phyloP scores from a whole-genome alignment of 768 basidiomycete genomes.

The Leccinum subgranulosum region DNA sequence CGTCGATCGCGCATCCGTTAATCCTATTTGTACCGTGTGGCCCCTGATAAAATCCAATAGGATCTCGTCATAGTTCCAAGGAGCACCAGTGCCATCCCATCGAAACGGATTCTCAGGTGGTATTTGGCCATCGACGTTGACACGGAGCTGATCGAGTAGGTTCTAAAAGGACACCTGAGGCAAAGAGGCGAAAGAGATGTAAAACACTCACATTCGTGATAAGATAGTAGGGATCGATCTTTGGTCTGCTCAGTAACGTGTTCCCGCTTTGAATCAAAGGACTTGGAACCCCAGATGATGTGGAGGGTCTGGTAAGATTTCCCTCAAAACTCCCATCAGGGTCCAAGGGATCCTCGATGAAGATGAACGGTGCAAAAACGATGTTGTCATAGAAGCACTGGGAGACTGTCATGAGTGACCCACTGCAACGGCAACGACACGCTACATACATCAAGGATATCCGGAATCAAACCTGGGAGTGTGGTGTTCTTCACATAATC shows the following conservation, averaged over 20 bases:
- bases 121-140: slow-evolving; percentile 58
- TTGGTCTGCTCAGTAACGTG: slow-evolving; percentile 52
- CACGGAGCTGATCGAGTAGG: slow-evolving; percentile 63
- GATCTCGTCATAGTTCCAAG: slow-evolving; percentile 66
- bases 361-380: slow-evolving; percentile 93
- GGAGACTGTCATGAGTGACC: slow-evolving; percentile 1
- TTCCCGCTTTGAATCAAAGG: slow-evolving; percentile 32
- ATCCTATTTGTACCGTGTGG: slow-evolving; percentile 51
- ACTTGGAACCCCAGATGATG: slow-evolving; percentile 29
- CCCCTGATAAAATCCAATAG: slow-evolving; percentile 63
- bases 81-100: slow-evolving; percentile 60
- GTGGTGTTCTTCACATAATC: slow-evolving; percentile 93
- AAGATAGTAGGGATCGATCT: slow-evolving; percentile 89
- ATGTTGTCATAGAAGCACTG: slow-evolving; percentile 98
- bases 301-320: slow-evolving; percentile 37
- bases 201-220: slow-evolving; percentile 67
- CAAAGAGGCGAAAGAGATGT: neutral
- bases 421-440: neutral
- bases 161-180: slow-evolving; percentile 40
- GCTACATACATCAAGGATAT: slow-evolving; percentile 77
- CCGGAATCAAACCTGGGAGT: slow-evolving; percentile 76
- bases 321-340: slow-evolving; percentile 49
- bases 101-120: slow-evolving; percentile 63
- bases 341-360: slow-evolving; percentile 87
- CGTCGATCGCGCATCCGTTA: slow-evolving; percentile 39